A percentile compares a stretch with the other conserved stretches of the same genome.
Conservation (phyloP, 2,329 filamentous ascomycete genomes). For the Fusarium sp. region DNA sequence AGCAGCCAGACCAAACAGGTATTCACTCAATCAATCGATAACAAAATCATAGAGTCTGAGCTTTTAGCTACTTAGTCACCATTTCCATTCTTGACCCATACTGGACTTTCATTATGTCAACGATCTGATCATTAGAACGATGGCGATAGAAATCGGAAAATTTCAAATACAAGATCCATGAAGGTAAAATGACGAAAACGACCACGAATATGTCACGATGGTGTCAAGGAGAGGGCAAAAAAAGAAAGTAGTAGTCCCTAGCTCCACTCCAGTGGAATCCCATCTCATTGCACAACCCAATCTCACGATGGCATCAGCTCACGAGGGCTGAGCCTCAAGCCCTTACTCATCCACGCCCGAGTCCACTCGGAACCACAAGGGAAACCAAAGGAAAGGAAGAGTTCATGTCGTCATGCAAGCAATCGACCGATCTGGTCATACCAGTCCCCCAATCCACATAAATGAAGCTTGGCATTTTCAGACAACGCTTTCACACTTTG, state of each 20-base stretch:
- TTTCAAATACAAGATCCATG: conserved; percentile 3
- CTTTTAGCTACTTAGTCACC: not conserved
- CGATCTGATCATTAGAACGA: conserved; percentile 1
- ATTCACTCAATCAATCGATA: conserved; percentile 20
- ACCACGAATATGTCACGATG: conserved; percentile 14
- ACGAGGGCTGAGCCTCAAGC: conserved; percentile 30
- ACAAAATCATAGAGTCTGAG: conserved; percentile 7
- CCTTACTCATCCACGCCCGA: conserved; percentile 19
- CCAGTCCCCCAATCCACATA: conserved; percentile 22
- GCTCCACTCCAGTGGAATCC: conserved; percentile 39
- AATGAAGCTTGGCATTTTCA: conserved; percentile 46
- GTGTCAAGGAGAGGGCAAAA: conserved; percentile 1
- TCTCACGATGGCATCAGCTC: conserved; percentile 49
- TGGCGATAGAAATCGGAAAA: conserved; percentile 6
- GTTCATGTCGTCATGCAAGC: conserved; percentile 41
- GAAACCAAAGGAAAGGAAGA: conserved; percentile 23
- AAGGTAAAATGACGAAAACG: conserved; percentile 21
- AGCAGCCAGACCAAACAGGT: too few species aligned
- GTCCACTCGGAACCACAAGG: conserved; percentile 3
- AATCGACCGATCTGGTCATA: conserved; percentile 46
- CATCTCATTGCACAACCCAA: conserved; percentile 46
- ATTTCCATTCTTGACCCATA: not conserved
- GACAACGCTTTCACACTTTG: conserved; percentile 32
- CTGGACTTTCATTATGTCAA: conserved; percentile 17
- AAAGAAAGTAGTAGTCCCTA: conserved; percentile 4